Evolutionary conservation across 2,329 filamentous ascomycete species (phyloP), one percentile per base, ranked within the genome.

Genomic region (Colletotrichum magnum): DNA sequence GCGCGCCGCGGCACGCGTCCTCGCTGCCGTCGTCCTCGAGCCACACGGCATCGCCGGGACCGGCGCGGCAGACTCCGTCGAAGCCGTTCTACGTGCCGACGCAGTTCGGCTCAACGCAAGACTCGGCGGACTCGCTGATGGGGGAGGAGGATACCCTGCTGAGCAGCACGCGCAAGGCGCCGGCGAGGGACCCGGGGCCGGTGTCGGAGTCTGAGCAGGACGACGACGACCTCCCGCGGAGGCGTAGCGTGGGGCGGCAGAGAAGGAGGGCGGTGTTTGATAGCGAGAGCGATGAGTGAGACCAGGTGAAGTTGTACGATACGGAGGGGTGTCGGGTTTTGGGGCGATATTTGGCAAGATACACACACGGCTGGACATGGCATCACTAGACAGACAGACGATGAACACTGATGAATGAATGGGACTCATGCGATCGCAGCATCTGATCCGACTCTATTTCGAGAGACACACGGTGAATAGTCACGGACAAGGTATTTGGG

Each of bases 71-170:
- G 43, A 43, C 74, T 70, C 6, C 73, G 66, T 62, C 72, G 15
- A 79, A 75, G 58, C 79, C 79, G 2, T 82, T 81, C 52, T 83
- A 77, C 53, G 79, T 80, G 47, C 81, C 80, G 6, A 81, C 79
- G 3, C 67, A 76, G 15, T 81, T 85, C 28, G 73, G 77, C 0
- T 76, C 76, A 4, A 83, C 80, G 5, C 82, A 85, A 61, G 82
- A 83, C 6, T 71, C 71, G 18, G 24, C 80, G 2, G 78, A 82
- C 21, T 72, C 75, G 13, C 43, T 76, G 10, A 50, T 64, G 62
- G 67, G 57, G 10, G 59, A 60, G 2, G 21, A 47, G 13, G 64
- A 57, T 13, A 41, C 54, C 13, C 26, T 71, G 2, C 65, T 69
- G 4, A 50, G 57, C 26, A 36, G 43, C 50, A 67, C 57, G 32